Evolutionary conservation across 2,329 filamentous ascomycete genomes (phyloP).

Genomic region (Colletotrichum kahawae): DNA sequence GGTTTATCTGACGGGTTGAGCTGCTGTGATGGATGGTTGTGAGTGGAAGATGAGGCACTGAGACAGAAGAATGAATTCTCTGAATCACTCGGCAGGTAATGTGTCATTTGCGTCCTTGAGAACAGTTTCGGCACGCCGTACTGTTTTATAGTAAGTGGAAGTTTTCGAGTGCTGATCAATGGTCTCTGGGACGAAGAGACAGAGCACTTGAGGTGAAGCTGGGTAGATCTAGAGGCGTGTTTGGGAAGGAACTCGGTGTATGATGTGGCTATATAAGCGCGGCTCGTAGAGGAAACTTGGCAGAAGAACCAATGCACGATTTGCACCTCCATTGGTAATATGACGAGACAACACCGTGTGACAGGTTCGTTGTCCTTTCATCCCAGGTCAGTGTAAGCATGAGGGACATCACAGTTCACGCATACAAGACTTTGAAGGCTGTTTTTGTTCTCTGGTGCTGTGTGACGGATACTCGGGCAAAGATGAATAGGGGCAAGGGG

Average conservation of each 20-base stretch:
- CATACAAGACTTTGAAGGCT: neutral
- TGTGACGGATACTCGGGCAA: neutral
- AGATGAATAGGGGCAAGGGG: accelerated
- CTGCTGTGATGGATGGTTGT: neutral
- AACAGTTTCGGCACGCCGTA: accelerated
- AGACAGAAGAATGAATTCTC: no score
- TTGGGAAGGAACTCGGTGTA: no score
- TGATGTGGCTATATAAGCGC: no score
- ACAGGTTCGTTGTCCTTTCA: accelerated
- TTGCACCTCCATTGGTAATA: no score
- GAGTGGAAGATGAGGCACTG: neutral
- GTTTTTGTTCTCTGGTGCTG: no score
- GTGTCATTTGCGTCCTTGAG: neutral
- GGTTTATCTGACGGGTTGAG: accelerated
- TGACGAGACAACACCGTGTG: no score
- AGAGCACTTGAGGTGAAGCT: neutral
- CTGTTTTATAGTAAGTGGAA: neutral
- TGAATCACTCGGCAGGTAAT: no score
- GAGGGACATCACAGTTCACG: accelerated
- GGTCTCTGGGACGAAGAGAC: accelerated
- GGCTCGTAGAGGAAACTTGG: accelerated
- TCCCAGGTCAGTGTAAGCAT: neutral
- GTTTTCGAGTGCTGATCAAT: accelerated
- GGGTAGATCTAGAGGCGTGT: neutral
- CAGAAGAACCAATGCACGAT: no score